Evolutionary conservation across 352 stramenopile genomes (phyloP).

Genomic region (Globisporangium alternatum): DNA sequence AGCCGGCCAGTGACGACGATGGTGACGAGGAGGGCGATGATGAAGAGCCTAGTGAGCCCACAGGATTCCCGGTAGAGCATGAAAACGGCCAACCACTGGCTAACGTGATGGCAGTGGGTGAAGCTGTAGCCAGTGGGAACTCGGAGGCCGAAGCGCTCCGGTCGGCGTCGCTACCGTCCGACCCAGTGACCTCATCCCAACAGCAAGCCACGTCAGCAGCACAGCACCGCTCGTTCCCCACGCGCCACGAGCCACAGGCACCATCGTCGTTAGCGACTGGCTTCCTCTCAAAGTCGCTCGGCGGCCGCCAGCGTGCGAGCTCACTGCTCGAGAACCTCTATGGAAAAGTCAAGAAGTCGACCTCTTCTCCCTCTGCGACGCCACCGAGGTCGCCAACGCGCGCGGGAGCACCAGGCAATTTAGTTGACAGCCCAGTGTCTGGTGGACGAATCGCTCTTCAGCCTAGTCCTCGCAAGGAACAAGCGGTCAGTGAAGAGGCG

Average conservation of each 20-base stretch:
- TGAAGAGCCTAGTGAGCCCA: not conserved
- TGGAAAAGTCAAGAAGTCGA: slow-evolving; percentile 15
- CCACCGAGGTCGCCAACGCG: slow-evolving; percentile 1
- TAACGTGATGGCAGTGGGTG: not conserved
- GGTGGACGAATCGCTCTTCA: slow-evolving; percentile 16
- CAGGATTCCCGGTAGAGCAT: not conserved
- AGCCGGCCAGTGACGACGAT: slow-evolving; percentile 13
- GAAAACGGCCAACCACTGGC: too few relatives aligned
- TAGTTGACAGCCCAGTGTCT: not conserved
- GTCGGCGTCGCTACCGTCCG: slow-evolving; percentile 4
- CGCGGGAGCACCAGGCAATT: not conserved
- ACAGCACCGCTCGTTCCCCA: slow-evolving; percentile 8
- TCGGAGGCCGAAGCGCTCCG: not conserved
- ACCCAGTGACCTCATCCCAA: not conserved
- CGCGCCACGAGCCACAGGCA: not conserved
- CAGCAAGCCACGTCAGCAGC: not conserved
- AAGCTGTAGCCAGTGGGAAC: not conserved
- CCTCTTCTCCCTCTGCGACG: slow-evolving; percentile 1
- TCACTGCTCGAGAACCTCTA: slow-evolving; percentile 12
- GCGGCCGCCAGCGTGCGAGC: slow-evolving; percentile 4
- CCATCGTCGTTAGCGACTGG: not conserved
- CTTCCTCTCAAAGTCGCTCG: slow-evolving; percentile 10
- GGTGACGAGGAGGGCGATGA: not conserved
- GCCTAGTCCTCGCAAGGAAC: slow-evolving; percentile 17
- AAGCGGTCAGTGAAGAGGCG: not conserved